Conservation (phyloP, 2,329 filamentous ascomycete species). For the Sordariomycetes sp. region DNA sequence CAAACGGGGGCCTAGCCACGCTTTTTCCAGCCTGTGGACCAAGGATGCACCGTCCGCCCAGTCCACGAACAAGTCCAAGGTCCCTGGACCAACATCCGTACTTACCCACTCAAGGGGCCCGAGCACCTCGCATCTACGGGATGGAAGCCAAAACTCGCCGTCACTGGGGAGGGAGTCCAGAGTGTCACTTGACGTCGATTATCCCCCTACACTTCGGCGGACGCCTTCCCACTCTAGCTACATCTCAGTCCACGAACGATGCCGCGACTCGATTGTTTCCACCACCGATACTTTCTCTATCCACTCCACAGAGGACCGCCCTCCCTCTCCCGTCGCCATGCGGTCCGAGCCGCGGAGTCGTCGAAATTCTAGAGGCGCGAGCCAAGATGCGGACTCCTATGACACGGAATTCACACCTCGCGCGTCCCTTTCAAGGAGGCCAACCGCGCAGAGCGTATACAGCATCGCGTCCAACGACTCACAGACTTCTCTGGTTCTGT, state of each 20-base stretch:
- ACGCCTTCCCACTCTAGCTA: conserved; percentile 23
- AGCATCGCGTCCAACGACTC: conserved; percentile 47
- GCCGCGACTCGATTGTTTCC: conserved; percentile 43
- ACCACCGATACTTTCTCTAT: conserved; percentile 45
- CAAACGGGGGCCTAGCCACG: conserved; percentile 1
- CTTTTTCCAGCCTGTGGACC: conserved; percentile 1
- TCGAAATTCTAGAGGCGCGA: conserved; percentile 1
- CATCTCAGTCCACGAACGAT: conserved; percentile 37
- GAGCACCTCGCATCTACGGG: not conserved
- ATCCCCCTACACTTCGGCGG: conserved; percentile 3
- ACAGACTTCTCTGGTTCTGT: conserved; percentile 40
- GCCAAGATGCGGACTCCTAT: not conserved
- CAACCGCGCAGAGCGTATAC: conserved; percentile 44
- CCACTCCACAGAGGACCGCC: conserved; percentile 27
- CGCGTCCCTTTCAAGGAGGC: conserved; percentile 4
- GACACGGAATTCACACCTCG: conserved; percentile 12
- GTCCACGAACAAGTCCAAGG: not conserved
- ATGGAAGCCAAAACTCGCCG: not conserved
- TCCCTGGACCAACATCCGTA: not conserved
- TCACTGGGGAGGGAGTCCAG: not conserved
- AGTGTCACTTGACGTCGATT: not conserved
- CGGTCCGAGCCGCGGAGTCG: not conserved
- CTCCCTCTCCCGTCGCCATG: conserved; percentile 5
- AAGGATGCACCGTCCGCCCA: not conserved
- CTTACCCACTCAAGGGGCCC: not conserved